These are phyloP conservation scores for Chlorella sp. DNA, from an alignment of 139 green algal genomes.

Conservation along the genomic window DNA sequence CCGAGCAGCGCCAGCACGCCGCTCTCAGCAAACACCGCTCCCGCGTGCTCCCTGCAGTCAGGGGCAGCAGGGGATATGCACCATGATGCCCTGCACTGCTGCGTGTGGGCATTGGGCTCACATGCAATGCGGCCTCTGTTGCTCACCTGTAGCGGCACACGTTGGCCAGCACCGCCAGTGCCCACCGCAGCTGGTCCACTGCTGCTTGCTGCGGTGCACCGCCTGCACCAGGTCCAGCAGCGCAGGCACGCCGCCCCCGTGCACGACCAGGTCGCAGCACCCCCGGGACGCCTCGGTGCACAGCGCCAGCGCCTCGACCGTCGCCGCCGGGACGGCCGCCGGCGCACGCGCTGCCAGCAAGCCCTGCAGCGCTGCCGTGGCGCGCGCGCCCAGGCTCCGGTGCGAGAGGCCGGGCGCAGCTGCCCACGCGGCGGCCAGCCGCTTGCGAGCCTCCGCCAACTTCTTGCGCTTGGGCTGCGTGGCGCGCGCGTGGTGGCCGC, in stretches of 20 bases:
- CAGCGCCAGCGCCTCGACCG: slow-evolving; percentile 8
- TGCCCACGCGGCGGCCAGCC: slow-evolving; percentile 39
- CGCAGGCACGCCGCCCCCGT: slow-evolving; percentile 4
- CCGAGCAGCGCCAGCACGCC: slow-evolving; percentile 1
- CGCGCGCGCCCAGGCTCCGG: slow-evolving; percentile 52
- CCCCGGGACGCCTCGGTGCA: slow-evolving; percentile 19
- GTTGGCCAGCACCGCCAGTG: slow-evolving; percentile 18
- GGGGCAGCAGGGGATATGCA: too few relatives aligned
- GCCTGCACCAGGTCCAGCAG: slow-evolving; percentile 16
- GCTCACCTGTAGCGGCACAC: slow-evolving; percentile 21
- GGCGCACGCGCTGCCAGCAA: too few relatives aligned
- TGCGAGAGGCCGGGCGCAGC: slow-evolving; percentile 24
- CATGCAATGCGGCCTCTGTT: too few relatives aligned
- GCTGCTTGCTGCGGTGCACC: slow-evolving; percentile 5
- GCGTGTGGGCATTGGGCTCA: too few relatives aligned
- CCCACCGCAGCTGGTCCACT: slow-evolving; percentile 10
- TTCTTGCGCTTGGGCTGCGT: neutral
- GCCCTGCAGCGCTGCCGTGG: slow-evolving; percentile 56
- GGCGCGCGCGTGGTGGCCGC: slow-evolving; percentile 45
- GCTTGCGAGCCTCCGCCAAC: slow-evolving; percentile 37
- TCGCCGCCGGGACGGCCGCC: too few relatives aligned
- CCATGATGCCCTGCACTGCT: too few relatives aligned
- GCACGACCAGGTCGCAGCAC: slow-evolving; percentile 27
- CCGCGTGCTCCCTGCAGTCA: too few relatives aligned
- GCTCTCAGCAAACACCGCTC: too few relatives aligned